Conservation (phyloP, 2,329 filamentous ascomycete genomes). For the Coleophoma eucalyptorum region DNA sequence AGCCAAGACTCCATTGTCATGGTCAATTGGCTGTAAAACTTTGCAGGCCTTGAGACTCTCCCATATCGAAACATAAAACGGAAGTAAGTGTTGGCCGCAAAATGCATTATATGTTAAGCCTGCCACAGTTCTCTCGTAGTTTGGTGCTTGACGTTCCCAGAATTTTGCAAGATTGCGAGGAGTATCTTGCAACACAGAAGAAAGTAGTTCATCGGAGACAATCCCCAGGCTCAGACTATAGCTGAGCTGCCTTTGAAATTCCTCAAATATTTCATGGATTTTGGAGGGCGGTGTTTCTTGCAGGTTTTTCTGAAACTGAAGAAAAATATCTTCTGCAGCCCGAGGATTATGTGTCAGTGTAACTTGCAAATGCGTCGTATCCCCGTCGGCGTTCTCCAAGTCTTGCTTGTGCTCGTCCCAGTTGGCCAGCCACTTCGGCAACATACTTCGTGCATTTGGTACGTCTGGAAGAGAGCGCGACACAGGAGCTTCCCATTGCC, state of each 20-base stretch:
- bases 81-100: not conserved
- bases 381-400: too few species aligned
- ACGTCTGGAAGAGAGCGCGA: not conserved
- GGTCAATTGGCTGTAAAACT: slow-evolving; percentile 14
- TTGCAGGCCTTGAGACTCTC: slow-evolving; percentile 17
- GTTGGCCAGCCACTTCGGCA: slow-evolving; percentile 18
- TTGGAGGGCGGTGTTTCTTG: too few species aligned
- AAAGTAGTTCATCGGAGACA: slow-evolving; percentile 11
- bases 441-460: not conserved
- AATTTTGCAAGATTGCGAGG: slow-evolving; percentile 3
- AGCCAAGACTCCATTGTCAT: slow-evolving; percentile 6
- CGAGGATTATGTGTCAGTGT: too few species aligned
- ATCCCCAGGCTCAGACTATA: slow-evolving; percentile 17
- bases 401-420: slow-evolving; percentile 3
- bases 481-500: slow-evolving; percentile 26
- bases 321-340: too few species aligned
- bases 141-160: too few species aligned
- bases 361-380: too few species aligned
- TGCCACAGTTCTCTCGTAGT: too few species aligned
- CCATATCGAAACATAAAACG: slow-evolving; percentile 21
- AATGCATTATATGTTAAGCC: not conserved
- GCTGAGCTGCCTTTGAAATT: slow-evolving; percentile 16
- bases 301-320: too few species aligned
- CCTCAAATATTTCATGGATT: slow-evolving; percentile 2
- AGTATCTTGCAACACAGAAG: slow-evolving; percentile 5